These are phyloP conservation scores for Saccharomyces hybrid DNA, from an alignment of 1,139 yeast genomes.

Conservation along the genomic window DNA sequence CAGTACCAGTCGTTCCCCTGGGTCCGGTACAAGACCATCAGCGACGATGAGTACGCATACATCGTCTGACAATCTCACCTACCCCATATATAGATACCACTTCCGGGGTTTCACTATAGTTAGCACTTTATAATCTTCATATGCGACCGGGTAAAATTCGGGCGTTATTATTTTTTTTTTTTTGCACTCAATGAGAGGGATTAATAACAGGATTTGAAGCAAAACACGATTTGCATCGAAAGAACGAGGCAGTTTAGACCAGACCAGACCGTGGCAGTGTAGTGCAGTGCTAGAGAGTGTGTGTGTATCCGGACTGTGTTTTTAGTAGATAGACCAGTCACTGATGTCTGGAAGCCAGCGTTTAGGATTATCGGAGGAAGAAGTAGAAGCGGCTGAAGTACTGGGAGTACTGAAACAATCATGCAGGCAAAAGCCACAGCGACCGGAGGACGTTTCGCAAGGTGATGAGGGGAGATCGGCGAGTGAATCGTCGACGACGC, in stretches of 20 bases:
- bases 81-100: neutral
- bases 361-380: conserved; percentile 18
- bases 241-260: neutral
- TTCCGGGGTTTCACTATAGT: neutral
- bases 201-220: neutral
- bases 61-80: conserved; percentile 10
- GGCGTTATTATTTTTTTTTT: neutral
- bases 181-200: neutral
- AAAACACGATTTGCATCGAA: neutral
- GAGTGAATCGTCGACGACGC: conserved; percentile 4
- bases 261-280: neutral
- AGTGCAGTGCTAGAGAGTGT: neutral
- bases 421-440: conserved; percentile 6
- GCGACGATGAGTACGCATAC: conserved; percentile 39
- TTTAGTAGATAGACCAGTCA: neutral
- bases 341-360: neutral
- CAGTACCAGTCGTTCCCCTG: conserved; percentile 76
- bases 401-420: conserved; percentile 25
- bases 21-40: conserved; percentile 64
- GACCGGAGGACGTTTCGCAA: neutral
- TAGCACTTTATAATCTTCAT: conserved; percentile 12
- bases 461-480: neutral
- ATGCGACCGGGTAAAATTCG: conserved; percentile 6
- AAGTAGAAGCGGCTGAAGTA: conserved; percentile 27
- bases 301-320: neutral